These are phyloP conservation scores for Kalaharituber pfeilii DNA, from an alignment of 2,329 filamentous ascomycete species.

Conservation along the genomic window DNA sequence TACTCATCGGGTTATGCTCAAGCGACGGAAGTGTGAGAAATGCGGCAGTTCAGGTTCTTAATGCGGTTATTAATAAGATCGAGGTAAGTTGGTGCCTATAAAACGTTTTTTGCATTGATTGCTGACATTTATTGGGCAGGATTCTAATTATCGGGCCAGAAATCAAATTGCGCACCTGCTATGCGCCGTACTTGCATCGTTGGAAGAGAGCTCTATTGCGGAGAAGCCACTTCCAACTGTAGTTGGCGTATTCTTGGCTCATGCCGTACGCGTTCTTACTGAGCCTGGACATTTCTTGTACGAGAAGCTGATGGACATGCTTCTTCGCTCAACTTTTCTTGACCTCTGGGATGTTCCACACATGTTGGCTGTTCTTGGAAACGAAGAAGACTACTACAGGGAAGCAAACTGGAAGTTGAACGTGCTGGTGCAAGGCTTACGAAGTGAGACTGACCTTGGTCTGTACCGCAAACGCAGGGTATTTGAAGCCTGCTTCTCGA, in stretches of 20 bases:
- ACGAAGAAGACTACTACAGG: slow-evolving; percentile 17
- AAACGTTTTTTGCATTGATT: not conserved
- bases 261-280: slow-evolving; percentile 13
- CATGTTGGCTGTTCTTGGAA: slow-evolving; percentile 6
- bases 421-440: slow-evolving; percentile 15
- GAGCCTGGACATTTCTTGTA: slow-evolving; percentile 21
- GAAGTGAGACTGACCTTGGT: not conserved
- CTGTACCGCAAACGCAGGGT: slow-evolving; percentile 1
- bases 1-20: slow-evolving; percentile 17
- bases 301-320: slow-evolving; percentile 19
- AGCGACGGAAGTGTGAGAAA: slow-evolving; percentile 9
- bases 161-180: slow-evolving; percentile 19
- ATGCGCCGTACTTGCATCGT: slow-evolving; percentile 17
- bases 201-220: slow-evolving; percentile 7
- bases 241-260: slow-evolving; percentile 17
- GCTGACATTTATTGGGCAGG: slow-evolving; percentile 1
- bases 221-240: slow-evolving; percentile 18
- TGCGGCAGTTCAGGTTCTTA: slow-evolving; percentile 18
- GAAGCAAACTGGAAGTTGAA: slow-evolving; percentile 20
- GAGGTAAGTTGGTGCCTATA: slow-evolving; percentile 10
- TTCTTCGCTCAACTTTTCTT: slow-evolving; percentile 15
- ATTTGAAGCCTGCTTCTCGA: not conserved
- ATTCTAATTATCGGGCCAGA: slow-evolving; percentile 16
- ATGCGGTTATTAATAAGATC: slow-evolving; percentile 12
- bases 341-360: slow-evolving; percentile 20